Percentiles rank a stretch among this genome's conserved stretches.
These are phyloP conservation scores for Schizosaccharomyces versatilis DNA, from an alignment of 1,139 yeast genomes.

Conservation along the genomic window DNA sequence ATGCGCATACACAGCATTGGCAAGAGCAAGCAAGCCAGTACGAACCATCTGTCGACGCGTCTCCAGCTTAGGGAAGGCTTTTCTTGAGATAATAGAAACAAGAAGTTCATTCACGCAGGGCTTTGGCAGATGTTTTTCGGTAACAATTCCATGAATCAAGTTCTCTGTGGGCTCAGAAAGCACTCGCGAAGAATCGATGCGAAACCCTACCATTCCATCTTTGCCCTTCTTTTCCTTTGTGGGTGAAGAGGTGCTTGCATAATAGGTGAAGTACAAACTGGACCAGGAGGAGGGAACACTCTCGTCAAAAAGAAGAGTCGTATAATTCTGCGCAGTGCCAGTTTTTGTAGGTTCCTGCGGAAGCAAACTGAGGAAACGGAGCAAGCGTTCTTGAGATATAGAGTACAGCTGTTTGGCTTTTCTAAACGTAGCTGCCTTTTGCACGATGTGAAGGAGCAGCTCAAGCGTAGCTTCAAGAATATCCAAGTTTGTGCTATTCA, in stretches of 20 bases:
- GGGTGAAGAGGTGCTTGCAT: conserved; percentile 3
- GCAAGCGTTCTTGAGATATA: conserved; percentile 9
- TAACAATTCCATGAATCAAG: background rate
- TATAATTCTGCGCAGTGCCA: conserved; percentile 4
- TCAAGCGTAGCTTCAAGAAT: conserved; percentile 29
- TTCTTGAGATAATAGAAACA: conserved; percentile 6
- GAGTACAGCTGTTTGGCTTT: conserved; percentile 4
- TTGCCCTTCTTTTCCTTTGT: background rate
- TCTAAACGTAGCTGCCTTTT: conserved; percentile 11
- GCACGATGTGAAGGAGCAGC: conserved; percentile 35
- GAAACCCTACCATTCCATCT: background rate
- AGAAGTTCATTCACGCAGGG: conserved; percentile 7
- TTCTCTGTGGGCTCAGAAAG: conserved; percentile 4
- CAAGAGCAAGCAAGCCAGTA: conserved; percentile 48
- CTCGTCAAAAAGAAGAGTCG: background rate
- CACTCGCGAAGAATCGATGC: background rate
- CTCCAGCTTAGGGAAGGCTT: conserved; percentile 19
- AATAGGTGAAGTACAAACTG: conserved; percentile 3
- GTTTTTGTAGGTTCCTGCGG: conserved; percentile 7
- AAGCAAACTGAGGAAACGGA: conserved; percentile 7
- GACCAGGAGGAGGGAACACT: conserved; percentile 3
- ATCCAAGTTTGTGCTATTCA: conserved; percentile 41
- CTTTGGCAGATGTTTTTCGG: conserved; percentile 4
- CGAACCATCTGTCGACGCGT: conserved; percentile 37
- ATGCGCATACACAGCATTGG: conserved; percentile 20